Evolutionary conservation across 176 grass and related monocot genomes (phyloP).

Genomic region (Oryza meridionalis): DNA sequence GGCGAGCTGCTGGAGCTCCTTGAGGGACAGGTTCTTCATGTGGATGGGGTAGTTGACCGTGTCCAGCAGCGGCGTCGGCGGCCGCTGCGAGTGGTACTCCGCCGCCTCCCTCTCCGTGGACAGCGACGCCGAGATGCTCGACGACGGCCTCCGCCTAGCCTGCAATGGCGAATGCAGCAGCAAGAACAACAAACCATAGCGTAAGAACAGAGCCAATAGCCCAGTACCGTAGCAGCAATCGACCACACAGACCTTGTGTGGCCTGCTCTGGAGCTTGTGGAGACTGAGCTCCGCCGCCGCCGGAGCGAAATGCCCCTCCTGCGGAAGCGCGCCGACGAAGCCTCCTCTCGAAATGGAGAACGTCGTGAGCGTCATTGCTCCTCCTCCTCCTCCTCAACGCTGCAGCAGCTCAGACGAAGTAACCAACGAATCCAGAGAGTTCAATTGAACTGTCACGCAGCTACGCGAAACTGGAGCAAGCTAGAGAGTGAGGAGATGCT

Average conservation of each 20-base stretch:
- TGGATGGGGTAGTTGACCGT: conserved; percentile 93
- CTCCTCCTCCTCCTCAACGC: conserved; percentile 26
- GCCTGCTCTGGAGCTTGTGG: conserved; percentile 40
- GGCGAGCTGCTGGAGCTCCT: conserved; percentile 94
- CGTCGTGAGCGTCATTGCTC: conserved; percentile 75
- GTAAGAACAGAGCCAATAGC: neutral
- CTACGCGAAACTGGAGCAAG: conserved; percentile 1
- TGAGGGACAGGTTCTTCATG: conserved; percentile 93
- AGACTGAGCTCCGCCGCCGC: conserved; percentile 30
- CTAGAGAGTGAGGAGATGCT: neutral
- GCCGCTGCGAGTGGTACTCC: conserved; percentile 85
- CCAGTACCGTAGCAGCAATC: neutral
- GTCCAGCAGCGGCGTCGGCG: conserved; percentile 94
- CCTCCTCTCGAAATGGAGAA: conserved; percentile 59
- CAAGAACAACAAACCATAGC: neutral
- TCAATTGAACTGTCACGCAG: neutral
- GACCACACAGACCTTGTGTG: conserved; percentile 42
- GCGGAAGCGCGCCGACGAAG: conserved; percentile 40
- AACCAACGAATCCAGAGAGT: conserved; percentile 12
- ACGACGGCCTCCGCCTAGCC: conserved; percentile 43
- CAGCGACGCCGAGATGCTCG: conserved; percentile 56
- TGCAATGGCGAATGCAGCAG: conserved; percentile 18
- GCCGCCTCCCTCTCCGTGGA: conserved; percentile 62
- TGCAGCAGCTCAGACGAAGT: neutral
- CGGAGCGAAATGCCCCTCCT: conserved; percentile 50